Base-by-base conservation (phyloP, 805 yeast species). In the Suhomyces sp. region DNA sequence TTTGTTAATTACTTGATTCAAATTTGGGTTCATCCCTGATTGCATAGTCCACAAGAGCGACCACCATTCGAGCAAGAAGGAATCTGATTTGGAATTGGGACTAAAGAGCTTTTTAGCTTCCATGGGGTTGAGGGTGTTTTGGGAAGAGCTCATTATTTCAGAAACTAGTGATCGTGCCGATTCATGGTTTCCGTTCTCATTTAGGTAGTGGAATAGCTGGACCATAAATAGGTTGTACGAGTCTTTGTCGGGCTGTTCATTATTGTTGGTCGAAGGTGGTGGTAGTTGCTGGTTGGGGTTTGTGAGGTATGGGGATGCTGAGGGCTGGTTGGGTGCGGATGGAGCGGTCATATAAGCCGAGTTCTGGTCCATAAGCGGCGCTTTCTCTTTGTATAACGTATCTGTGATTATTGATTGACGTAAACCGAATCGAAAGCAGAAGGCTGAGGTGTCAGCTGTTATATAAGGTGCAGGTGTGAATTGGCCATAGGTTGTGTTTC, bases 1-100 rank as follows among this genome's bases (percentile, higher is more conserved):
- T 63, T 4, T 63, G 63, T 50, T 74, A 26, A 58, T 50, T 19
- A 61, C 33, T 47, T 66, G 72, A 47, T 67, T 67, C 52, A 70
- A 51, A 36, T 61, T 61, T 13, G 71, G 71, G 55, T 68, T 67
- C 35, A 81, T 73, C 49, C 72, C 76, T 8, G 77, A 69, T 56
- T 80, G 82, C n/a, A 78, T 53, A 13, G 79, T 69, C 79, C 82
- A 77, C 12, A 82, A 59, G 8, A 77, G 65, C 48, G 76, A 73
- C 84, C 85, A 82, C 86, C 86, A 82, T 56, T 82, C 85, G 47
- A 78, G 62, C 12, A 82, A 62, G 54, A 80, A 80, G 0, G 83
- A 73, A 19, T 79, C 81, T 4, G 73, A 33, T 7, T 35, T n/a
- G 15, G 47, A 29, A 4, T 54, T 46, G 22, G 26, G 13, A n/a